Base-by-base conservation (phyloP, 768 basidiomycete species). In the Naematelia aurantialba region DNA sequence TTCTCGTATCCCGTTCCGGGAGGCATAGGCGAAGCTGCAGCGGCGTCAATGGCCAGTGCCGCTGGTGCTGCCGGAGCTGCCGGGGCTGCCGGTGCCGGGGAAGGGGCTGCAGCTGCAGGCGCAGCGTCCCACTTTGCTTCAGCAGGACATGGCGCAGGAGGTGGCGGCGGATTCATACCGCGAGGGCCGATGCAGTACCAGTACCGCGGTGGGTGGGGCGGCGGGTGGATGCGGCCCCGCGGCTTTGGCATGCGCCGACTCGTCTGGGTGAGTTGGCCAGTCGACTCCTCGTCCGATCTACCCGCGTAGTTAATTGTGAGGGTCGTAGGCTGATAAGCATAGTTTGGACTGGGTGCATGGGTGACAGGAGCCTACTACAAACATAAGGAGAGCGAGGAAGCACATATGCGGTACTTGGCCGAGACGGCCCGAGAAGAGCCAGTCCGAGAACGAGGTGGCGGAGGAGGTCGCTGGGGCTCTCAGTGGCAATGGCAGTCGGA, bases 281-380 rank as follows among this genome's bases (percentile, higher is more conserved):
- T n/a, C n/a, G n/a, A n/a, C n/a, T n/a, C n/a, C n/a, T n/a, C n/a
- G n/a, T n/a, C n/a, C n/a, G n/a, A n/a, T n/a, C n/a, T n/a, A n/a
- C n/a, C n/a, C n/a, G n/a, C n/a, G n/a, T n/a, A n/a, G n/a, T n/a
- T n/a, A n/a, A n/a, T n/a, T n/a, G n/a, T n/a, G n/a, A 22, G 24
- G 49, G 52, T 30, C 14, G 48, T 26, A 52, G 4, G 46, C 47
- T 58, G 27, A 45, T 27, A 30, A 5, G 26, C 17, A 47, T 53
- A 68, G 67, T 61, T 68, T 44, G 58, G 58, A 17, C 34, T 68
- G 17, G 67, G 67, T 62, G 46, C 57, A 19, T 54, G 58, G 14
- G 67, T 58, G 14, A 61, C 62, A 11, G 45, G 46, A 24, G 59
- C 48, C 51, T 68, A 61, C 14, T 50, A 56, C 22, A 34, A 54